Base-by-base conservation (phyloP, 306 rosid genomes). In the Cucumis sativus region DNA sequence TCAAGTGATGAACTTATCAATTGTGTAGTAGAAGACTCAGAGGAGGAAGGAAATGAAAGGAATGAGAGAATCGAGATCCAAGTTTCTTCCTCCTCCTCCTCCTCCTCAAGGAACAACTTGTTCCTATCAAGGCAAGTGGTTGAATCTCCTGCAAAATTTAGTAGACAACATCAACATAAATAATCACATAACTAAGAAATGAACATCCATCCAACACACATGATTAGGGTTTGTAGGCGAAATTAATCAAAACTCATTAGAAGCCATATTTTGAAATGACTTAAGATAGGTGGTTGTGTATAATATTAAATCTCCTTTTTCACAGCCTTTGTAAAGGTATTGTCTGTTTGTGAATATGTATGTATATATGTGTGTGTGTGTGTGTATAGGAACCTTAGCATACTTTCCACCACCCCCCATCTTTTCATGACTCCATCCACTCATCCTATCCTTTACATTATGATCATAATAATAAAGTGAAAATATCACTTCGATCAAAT, bases 1-100 rank as follows among this genome's bases (percentile, higher is more conserved):
- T 76, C 85, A 41, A 61, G 78, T 43, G 80, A 80, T 61, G 87
- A 85, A 79, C 71, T 81, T 64, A 45, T 75, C 59, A 80, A 52
- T 79, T 81, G 72, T 72, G 82, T 85, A 80, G 91, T 89, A 64
- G 83, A 77, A 68, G 72, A 65, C 40, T 65, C 72, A n/a, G 72
- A 65, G 25, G 70, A 64, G 47, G 92, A 82, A 39, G 78, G 30
- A 67, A 79, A 79, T 74, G 84, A 75, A 23, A 79, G 35, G 59
- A 54, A 80, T 20, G 80, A 86, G 15, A 79, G 54, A 66, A 79
- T 71, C 49, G 76, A 63, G 49, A 65, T 70, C 39, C 12, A 61
- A 4, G 37, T 79, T 66, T 40, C 45, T 77, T 69, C 82, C 77
- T 37, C 25, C 25, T 23, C 82, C 77, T 37, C 25, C 25, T 23